Evolutionary conservation across 306 rosid genomes (phyloP).

Genomic region (Castanea mollissima): DNA sequence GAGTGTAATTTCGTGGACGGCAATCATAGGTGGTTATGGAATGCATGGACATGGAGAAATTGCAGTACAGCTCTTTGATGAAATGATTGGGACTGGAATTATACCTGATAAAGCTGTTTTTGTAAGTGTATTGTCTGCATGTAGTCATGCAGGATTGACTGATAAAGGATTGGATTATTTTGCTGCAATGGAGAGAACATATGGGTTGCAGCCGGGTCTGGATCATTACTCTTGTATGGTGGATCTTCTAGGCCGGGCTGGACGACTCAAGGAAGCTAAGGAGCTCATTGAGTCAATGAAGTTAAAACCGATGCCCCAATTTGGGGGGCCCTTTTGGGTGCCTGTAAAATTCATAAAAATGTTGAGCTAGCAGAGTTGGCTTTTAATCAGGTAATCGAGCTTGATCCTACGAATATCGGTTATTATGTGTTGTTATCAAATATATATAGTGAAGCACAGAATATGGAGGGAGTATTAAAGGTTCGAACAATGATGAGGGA

Average conservation of each 20-base stretch:
- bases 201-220: slow-evolving; percentile 59
- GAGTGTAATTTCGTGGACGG: slow-evolving; percentile 52
- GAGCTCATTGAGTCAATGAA: slow-evolving; percentile 58
- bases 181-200: slow-evolving; percentile 49
- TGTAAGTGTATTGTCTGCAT: slow-evolving; percentile 71
- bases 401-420: slow-evolving; percentile 73
- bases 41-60: slow-evolving; percentile 81
- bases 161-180: slow-evolving; percentile 69
- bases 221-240: slow-evolving; percentile 85
- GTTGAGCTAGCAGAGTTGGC: slow-evolving; percentile 73
- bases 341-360: slow-evolving; percentile 80
- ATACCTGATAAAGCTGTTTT: slow-evolving; percentile 74
- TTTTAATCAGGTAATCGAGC: slow-evolving; percentile 56
- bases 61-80: slow-evolving; percentile 59
- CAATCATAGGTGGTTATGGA: slow-evolving; percentile 72
- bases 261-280: slow-evolving; percentile 67
- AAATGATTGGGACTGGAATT: slow-evolving; percentile 59
- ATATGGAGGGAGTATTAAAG: slow-evolving; percentile 60
- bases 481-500: slow-evolving; percentile 80
- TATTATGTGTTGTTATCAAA: slow-evolving; percentile 82
- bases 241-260: slow-evolving; percentile 89
- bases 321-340: slow-evolving; percentile 93
- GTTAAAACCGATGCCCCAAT: slow-evolving; percentile 74
- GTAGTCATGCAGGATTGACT: slow-evolving; percentile 85
- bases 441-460: slow-evolving; percentile 58